Conservation (phyloP, 257 asterid species). For the Petrea volubilis region DNA sequence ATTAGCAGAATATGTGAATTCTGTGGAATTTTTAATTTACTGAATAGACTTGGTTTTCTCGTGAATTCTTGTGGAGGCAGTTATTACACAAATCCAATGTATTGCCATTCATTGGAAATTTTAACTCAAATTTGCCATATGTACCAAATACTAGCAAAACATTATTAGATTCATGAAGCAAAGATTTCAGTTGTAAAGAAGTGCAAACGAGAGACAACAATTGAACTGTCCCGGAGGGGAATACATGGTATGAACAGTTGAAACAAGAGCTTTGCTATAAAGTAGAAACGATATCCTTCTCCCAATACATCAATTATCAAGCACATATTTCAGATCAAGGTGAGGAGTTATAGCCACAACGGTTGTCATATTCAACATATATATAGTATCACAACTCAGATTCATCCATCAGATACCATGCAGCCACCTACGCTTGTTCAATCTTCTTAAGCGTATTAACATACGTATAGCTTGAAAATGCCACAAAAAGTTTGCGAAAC, state of each 20-base stretch:
- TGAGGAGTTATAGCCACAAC: too few species aligned
- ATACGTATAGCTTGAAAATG: constrained; percentile 76
- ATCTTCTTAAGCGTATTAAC: constrained; percentile 71
- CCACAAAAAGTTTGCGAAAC: constrained; percentile 86
- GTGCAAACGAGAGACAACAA: background rate
- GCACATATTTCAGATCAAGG: background rate
- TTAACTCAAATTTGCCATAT: too few species aligned
- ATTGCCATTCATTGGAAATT: too few species aligned
- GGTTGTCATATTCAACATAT: too few species aligned
- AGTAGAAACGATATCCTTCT: background rate
- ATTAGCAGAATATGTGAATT: too few species aligned
- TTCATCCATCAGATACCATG: background rate
- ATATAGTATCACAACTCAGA: background rate
- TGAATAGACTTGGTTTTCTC: too few species aligned
- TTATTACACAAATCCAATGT: too few species aligned
- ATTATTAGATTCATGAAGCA: too few species aligned
- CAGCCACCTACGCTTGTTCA: constrained; percentile 16
- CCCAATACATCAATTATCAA: background rate
- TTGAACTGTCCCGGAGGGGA: background rate
- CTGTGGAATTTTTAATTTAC: too few species aligned
- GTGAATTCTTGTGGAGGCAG: too few species aligned
- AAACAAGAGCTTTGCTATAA: background rate
- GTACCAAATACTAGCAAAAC: too few species aligned
- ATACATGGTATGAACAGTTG: background rate
- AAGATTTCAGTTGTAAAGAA: too few species aligned